A percentile compares a stretch with the other conserved stretches of the same genome.
Evolutionary conservation across 345 rosid genomes (phyloP).

Genomic region (Sisymbrium irio): DNA sequence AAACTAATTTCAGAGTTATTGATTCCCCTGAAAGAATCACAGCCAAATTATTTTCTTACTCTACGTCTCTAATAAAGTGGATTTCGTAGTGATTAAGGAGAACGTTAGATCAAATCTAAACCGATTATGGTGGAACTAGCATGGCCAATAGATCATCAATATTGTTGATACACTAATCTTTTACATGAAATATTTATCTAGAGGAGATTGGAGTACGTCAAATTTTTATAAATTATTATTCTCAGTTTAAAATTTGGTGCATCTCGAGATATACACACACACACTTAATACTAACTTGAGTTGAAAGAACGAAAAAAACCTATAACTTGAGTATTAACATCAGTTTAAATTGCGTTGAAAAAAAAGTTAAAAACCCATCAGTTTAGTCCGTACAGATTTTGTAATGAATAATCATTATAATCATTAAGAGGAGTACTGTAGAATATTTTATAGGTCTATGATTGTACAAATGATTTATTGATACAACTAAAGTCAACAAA

Average conservation of each 20-base stretch:
- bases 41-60: not conserved
- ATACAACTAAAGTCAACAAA: conserved; percentile 19
- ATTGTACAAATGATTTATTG: not conserved
- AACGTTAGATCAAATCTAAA: not conserved
- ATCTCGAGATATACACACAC: not conserved
- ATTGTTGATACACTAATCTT: not conserved
- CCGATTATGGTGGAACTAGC: not conserved
- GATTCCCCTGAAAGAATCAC: too few species aligned
- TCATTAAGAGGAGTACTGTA: not conserved
- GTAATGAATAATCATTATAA: not conserved
- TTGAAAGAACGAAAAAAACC: not conserved
- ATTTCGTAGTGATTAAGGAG: not conserved
- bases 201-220: not conserved
- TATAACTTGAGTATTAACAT: not conserved
- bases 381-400: conserved; percentile 10
- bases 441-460: not conserved
- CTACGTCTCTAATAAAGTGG: not conserved
- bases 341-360: too few species aligned
- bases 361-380: too few species aligned
- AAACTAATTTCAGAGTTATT: too few species aligned
- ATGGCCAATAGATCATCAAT: not conserved
- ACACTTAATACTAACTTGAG: not conserved
- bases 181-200: not conserved
- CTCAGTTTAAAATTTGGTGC: not conserved
- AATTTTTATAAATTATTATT: not conserved